Evolutionary conservation across 2,329 filamentous ascomycete species (phyloP).

Genomic region (Ceratocystis smalleyi): DNA sequence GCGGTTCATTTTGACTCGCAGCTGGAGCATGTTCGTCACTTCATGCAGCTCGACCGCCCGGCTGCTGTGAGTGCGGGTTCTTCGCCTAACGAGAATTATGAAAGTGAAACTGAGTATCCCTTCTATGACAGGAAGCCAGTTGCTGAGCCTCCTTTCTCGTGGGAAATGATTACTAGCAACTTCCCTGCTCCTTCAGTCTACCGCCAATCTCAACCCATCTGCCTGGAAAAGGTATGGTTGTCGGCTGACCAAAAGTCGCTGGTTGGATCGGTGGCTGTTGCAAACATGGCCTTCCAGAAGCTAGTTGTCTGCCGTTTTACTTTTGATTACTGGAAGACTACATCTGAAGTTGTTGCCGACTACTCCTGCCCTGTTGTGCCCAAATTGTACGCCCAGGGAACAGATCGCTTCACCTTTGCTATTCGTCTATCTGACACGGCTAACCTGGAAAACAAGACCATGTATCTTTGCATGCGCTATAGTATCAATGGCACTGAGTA

Average conservation of each 20-base stretch:
- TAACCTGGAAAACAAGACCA: conserved; percentile 80
- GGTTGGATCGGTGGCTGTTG: conserved; percentile 67
- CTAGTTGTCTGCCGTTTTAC: conserved; percentile 84
- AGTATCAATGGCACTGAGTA: conserved; percentile 67
- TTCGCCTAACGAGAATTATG: conserved; percentile 76
- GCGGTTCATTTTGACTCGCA: conserved; percentile 97
- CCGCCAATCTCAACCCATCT: conserved; percentile 51
- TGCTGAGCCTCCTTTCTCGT: conserved; percentile 47
- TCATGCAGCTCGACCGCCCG: conserved; percentile 82
- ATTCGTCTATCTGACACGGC: conserved; percentile 85
- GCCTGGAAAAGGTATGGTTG: conserved; percentile 72
- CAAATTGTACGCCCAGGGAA: conserved; percentile 32
- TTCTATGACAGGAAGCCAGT: conserved; percentile 33
- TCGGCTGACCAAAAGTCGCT: conserved; percentile 77
- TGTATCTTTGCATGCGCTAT: conserved; percentile 86
- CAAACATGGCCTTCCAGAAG: conserved; percentile 84
- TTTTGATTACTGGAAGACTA: conserved; percentile 96
- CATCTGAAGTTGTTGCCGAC: conserved; percentile 83
- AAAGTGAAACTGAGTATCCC: conserved; percentile 78
- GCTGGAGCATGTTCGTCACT: conserved; percentile 89
- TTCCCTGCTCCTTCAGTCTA: conserved; percentile 46
- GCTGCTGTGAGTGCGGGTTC: conserved; percentile 92
- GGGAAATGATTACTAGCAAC: conserved; percentile 75
- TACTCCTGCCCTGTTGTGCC: conserved; percentile 64
- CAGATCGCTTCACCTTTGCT: conserved; percentile 81